phyloP scores from a whole-genome alignment of 768 basidiomycete genomes.

The Strobilomyces confusus region DNA sequence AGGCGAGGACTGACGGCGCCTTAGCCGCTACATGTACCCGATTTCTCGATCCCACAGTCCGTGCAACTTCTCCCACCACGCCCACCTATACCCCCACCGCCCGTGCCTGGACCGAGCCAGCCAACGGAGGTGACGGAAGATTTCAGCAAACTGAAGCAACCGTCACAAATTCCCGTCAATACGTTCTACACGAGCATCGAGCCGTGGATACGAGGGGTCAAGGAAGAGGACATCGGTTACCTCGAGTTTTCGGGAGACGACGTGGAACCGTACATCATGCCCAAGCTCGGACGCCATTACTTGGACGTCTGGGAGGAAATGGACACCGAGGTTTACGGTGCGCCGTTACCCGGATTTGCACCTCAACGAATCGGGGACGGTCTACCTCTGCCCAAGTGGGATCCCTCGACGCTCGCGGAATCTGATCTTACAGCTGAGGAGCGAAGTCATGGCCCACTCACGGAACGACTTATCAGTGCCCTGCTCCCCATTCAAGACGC shows the following conservation, averaged over 20 bases:
- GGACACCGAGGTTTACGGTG: constrained; percentile 55
- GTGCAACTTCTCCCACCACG: constrained; percentile 53
- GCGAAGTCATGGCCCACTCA: constrained; percentile 81
- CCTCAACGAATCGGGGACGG: constrained; percentile 33
- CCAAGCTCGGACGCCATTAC: constrained; percentile 83
- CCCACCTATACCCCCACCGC: constrained; percentile 58
- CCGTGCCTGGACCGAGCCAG: constrained; percentile 77
- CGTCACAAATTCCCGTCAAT: constrained; percentile 60
- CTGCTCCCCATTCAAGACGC: constrained; percentile 66
- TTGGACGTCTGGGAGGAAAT: constrained; percentile 91
- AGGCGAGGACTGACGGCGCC: constrained; percentile 10
- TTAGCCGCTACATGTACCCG: constrained; percentile 42
- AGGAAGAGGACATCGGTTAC: constrained; percentile 95
- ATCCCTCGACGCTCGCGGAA: constrained; percentile 77
- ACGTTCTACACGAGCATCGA: constrained; percentile 90
- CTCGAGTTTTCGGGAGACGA: constrained; percentile 90
- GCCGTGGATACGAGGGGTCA: constrained; percentile 82
- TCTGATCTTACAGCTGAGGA: constrained; percentile 66
- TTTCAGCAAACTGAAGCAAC: constrained; percentile 79
- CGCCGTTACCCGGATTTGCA: constrained; percentile 39
- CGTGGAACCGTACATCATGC: constrained; percentile 80
- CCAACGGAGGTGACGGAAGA: constrained; percentile 83
- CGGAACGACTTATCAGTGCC: constrained; percentile 78
- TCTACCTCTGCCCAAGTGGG: constrained; percentile 64
- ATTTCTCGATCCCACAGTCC: constrained; percentile 56